Evolutionary conservation across 2,329 filamentous ascomycete species (phyloP), one percentile per base, ranked within the genome.

Genomic region (Fusarium verrucosum): DNA sequence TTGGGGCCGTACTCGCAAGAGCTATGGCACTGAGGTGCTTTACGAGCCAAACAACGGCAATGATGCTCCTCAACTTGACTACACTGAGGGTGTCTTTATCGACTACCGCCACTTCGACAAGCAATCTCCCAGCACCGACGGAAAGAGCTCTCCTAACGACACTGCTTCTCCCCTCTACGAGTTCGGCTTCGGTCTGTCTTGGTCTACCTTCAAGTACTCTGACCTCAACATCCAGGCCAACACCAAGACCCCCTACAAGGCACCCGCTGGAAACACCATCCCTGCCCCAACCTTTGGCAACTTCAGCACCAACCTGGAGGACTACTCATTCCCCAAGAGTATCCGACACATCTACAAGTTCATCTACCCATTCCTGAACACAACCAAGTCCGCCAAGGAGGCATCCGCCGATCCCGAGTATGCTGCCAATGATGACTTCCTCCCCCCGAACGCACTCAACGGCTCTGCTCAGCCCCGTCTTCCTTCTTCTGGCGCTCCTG

Each of bases 131-230:
- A 73, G 70, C 49, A 74, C 74, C 7, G 37, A 60, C 26, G 50
- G 68, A 10, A 59, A 44, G 49, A 36, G 46, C 32, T 23, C 65
- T 6, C 35, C 62, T 49, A 68, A 68, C 22, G 70, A 74, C 33
- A 67, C 70, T 30, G 69, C 70, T 30, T 85, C 86, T 2, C 91
- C 92, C 2, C 85, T 91, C 63, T 95, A 89, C 76, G 91, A 94
- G 72, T 96, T 95, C 69, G 92, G 92, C 9, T 91, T 85, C 70
- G 92, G 92, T 53, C 80, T 96, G 13, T 91, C 87, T 5, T 96
- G 95, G 82, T 92, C 91, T 1, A 92, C 84, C 4, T 94, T 96
- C 72, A 76, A 85, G 50, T 92, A 92, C 79, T 87, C 89, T n/a
- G 81, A 91, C 73, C 78, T 95, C 30, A 75, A 81, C 26, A 78